Evolutionary conservation across 2,329 filamentous ascomycete genomes (phyloP).

Genomic region (Botrytis cinerea): DNA sequence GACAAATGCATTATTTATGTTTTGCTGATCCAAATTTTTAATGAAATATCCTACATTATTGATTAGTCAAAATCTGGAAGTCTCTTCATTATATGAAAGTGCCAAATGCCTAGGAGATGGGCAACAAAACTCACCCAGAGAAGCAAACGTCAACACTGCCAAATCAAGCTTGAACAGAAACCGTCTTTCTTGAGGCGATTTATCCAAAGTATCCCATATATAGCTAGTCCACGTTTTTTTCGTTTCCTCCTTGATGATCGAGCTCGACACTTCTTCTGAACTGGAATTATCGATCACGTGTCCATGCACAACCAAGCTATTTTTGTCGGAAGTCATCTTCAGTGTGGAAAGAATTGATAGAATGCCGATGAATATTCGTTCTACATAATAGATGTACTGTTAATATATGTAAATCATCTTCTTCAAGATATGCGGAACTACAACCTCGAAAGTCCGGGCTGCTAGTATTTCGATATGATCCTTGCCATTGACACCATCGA

Average conservation of each 20-base stretch:
- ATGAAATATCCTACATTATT: constrained; percentile 49
- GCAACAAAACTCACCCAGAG: constrained; percentile 12
- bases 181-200: constrained; percentile 49
- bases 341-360: background rate
- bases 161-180: constrained; percentile 53
- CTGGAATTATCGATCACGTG: constrained; percentile 19
- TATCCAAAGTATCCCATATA: constrained; percentile 52
- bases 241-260: constrained; percentile 29
- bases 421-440: background rate
- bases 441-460: background rate
- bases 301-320: background rate
- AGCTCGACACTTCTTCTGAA: constrained; percentile 3
- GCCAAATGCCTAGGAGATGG: background rate
- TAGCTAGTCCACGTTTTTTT: constrained; percentile 44
- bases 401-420: constrained; percentile 7
- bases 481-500: constrained; percentile 25
- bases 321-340: constrained; percentile 22
- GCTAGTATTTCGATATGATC: constrained; percentile 22
- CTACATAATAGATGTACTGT: background rate
- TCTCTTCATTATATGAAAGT: background rate
- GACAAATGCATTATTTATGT: constrained; percentile 51
- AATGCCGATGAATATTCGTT: background rate
- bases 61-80: constrained; percentile 5
- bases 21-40: constrained; percentile 50
- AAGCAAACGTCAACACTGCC: constrained; percentile 44